phyloP scores from a whole-genome alignment of 306 rosid genomes.

The Canavalia gladiata region DNA sequence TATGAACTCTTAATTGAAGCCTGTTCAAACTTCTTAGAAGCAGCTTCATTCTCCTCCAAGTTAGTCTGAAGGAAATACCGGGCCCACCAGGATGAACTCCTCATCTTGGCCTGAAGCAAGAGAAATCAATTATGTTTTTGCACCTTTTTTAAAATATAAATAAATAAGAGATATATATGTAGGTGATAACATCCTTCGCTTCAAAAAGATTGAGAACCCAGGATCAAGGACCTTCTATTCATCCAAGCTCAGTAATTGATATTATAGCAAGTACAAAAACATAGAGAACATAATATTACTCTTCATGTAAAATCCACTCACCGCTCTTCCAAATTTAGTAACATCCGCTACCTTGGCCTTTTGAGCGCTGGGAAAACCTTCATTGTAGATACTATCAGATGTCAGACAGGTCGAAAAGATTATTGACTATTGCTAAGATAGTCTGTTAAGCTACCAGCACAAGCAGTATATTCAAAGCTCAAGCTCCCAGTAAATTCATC shows the following conservation, averaged over 20 bases:
- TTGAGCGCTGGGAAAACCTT: slow-evolving; percentile 68
- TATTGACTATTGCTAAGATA: background rate
- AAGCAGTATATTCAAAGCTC: slow-evolving; percentile 34
- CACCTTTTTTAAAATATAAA: background rate
- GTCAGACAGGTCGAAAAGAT: slow-evolving; percentile 29
- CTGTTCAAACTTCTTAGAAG: slow-evolving; percentile 63
- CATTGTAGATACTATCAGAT: slow-evolving; percentile 38
- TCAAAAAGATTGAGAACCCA: slow-evolving; percentile 25
- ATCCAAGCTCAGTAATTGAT: slow-evolving; percentile 14
- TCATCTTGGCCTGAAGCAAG: slow-evolving; percentile 73
- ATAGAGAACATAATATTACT: slow-evolving; percentile 32
- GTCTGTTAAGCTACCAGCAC: slow-evolving; percentile 13
- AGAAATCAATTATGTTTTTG: slow-evolving; percentile 8
- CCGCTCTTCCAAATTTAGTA: slow-evolving; percentile 76
- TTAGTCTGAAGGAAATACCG: slow-evolving; percentile 63
- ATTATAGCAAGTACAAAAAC: background rate
- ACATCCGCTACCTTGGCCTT: slow-evolving; percentile 75
- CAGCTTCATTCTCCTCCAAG: slow-evolving; percentile 72
- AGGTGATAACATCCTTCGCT: slow-evolving; percentile 16
- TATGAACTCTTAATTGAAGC: slow-evolving; percentile 68
- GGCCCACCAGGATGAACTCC: slow-evolving; percentile 80
- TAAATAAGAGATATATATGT: background rate
- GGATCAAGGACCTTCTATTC: slow-evolving; percentile 21
- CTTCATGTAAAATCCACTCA: slow-evolving; percentile 56
- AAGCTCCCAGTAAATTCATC: slow-evolving; percentile 30